A percentile compares a stretch with the other conserved stretches of the same genome.
These are phyloP conservation scores for Solanum chacoense DNA, from an alignment of 305 asterid species.

Conservation along the genomic window DNA sequence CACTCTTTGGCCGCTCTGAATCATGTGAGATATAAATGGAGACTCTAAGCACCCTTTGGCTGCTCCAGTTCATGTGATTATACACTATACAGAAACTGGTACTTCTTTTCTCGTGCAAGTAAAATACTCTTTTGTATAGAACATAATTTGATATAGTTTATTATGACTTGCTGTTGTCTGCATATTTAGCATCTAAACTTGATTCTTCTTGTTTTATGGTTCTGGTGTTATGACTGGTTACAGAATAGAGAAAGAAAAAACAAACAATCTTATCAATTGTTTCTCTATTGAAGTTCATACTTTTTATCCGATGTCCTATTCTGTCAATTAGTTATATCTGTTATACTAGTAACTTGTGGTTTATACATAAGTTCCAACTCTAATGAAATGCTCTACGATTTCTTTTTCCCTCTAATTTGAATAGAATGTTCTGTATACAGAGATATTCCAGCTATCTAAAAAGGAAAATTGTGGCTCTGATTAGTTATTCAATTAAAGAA, in stretches of 20 bases:
- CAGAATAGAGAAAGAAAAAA: neutral
- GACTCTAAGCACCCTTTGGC: constrained; percentile 36
- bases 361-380: neutral
- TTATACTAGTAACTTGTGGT: neutral
- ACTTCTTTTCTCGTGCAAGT: neutral
- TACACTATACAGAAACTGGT: neutral
- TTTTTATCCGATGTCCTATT: neutral
- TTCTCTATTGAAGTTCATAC: neutral
- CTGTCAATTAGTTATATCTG: neutral
- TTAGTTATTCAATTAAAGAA: neutral
- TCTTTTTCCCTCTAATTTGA: neutral
- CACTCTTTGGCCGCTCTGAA: constrained; percentile 73
- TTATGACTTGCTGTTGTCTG: neutral
- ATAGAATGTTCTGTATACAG: neutral
- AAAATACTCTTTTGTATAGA: neutral
- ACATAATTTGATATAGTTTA: neutral
- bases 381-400: neutral
- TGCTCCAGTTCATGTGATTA: constrained; percentile 53
- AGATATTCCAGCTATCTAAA: neutral
- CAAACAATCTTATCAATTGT: neutral
- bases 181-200: neutral
- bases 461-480: neutral
- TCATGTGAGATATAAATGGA: constrained; percentile 53
- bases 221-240: neutral
- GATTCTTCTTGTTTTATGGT: neutral